These are phyloP conservation scores for Sonneratia alba DNA, from an alignment of 345 rosid genomes.

Conservation along the genomic window DNA sequence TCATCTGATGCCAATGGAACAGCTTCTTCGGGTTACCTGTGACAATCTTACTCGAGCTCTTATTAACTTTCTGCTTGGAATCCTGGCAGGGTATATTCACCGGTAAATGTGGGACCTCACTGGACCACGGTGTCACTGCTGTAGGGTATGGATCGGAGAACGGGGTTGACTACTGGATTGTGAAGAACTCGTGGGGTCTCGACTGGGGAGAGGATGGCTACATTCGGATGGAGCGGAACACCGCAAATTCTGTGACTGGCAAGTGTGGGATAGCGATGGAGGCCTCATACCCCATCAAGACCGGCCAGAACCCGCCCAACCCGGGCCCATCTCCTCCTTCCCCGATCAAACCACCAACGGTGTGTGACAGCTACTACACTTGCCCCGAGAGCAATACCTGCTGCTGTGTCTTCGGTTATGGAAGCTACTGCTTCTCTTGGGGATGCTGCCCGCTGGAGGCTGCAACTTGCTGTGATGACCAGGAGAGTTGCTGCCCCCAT, in stretches of 20 bases:
- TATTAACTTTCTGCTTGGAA: background rate
- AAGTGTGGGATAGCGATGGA: slow-evolving; percentile 88
- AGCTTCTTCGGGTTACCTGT: too few species aligned
- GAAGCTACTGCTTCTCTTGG: slow-evolving; percentile 65
- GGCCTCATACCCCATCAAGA: slow-evolving; percentile 81
- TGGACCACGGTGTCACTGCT: slow-evolving; percentile 87
- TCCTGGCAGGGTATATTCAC: slow-evolving; percentile 58
- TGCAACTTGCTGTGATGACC: slow-evolving; percentile 82
- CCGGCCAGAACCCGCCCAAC: slow-evolving; percentile 75
- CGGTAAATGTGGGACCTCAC: slow-evolving; percentile 59
- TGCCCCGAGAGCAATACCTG: slow-evolving; percentile 81
- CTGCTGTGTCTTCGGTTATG: slow-evolving; percentile 63
- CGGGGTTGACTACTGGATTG: slow-evolving; percentile 75
- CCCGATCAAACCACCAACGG: slow-evolving; percentile 61
- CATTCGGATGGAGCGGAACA: slow-evolving; percentile 59
- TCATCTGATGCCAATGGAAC: background rate
- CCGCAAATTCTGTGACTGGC: slow-evolving; percentile 27
- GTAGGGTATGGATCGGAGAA: slow-evolving; percentile 86
- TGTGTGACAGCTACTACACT: slow-evolving; percentile 52
- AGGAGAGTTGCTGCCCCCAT: slow-evolving; percentile 76
- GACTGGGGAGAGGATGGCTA: slow-evolving; percentile 87
- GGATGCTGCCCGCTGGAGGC: slow-evolving; percentile 91
- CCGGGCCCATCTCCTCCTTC: slow-evolving; percentile 97
- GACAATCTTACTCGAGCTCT: background rate
- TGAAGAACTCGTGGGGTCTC: slow-evolving; percentile 73